Conservation (phyloP, 139 green algal genomes). For the Tetradesmus obliquus region DNA sequence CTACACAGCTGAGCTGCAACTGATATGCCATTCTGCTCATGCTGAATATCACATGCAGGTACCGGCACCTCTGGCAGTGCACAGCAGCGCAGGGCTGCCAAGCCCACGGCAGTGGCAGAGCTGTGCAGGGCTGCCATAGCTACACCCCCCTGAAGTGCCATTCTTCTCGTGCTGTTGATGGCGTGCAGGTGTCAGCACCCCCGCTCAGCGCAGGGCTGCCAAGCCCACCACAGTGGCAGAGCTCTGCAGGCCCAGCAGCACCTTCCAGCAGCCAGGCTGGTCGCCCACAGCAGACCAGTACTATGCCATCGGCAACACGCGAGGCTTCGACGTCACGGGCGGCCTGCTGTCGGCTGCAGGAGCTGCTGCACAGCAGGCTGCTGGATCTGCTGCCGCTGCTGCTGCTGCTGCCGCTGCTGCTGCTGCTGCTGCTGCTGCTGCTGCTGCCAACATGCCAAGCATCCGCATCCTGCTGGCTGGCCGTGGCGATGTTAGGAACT, state of each 20-base stretch:
- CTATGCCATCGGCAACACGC: slow-evolving; percentile 50
- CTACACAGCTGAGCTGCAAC: too few species aligned
- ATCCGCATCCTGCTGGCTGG: slow-evolving; percentile 31
- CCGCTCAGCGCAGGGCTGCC: background rate
- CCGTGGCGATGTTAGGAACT: slow-evolving; percentile 44
- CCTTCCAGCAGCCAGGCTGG: slow-evolving; percentile 29
- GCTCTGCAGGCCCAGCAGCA: slow-evolving; percentile 24
- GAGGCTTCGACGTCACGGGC: slow-evolving; percentile 17
- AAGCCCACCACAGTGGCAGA: too few species aligned
- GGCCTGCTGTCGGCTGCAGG: too few species aligned
- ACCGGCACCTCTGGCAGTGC: too few species aligned
- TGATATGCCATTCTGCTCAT: too few species aligned
- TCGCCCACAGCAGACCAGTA: slow-evolving; percentile 32
- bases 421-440: background rate
- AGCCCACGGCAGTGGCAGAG: too few species aligned
- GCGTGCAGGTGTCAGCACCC: too few species aligned
- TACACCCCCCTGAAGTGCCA: too few species aligned
- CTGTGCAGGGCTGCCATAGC: slow-evolving; percentile 5
- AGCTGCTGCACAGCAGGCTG: background rate
- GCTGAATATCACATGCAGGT: too few species aligned
- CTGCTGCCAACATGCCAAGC: background rate
- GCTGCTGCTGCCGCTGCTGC: background rate
- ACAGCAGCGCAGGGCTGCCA: background rate
- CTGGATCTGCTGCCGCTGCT: background rate
- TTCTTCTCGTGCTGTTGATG: too few species aligned